Conservation (phyloP, 139 green algal species). For the Asterochloris erici region DNA sequence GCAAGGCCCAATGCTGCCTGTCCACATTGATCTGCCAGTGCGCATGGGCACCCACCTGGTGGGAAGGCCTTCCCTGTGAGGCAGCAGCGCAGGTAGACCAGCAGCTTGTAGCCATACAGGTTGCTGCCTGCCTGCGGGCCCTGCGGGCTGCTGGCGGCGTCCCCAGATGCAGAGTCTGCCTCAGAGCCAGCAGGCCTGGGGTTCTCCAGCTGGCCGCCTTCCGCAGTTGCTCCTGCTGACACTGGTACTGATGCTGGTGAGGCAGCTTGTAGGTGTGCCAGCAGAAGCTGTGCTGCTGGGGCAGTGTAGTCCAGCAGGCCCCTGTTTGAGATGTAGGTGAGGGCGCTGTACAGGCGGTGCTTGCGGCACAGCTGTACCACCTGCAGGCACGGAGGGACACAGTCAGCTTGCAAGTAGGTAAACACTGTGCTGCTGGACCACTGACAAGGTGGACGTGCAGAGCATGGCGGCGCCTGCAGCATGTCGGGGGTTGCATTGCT, state of each 20-base stretch:
- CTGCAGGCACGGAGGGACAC: constrained; percentile 23
- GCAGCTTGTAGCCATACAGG: constrained; percentile 52
- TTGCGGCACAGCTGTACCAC: constrained; percentile 71
- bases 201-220: not conserved
- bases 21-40: too few relatives aligned
- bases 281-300: constrained; percentile 73
- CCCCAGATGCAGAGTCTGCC: not conserved
- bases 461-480: too few relatives aligned
- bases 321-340: constrained; percentile 71
- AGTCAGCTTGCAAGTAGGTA: not conserved
- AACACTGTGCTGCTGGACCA: not conserved
- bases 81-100: constrained; percentile 65
- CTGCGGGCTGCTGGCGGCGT: not conserved
- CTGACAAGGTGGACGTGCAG: too few relatives aligned
- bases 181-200: not conserved
- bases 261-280: constrained; percentile 22
- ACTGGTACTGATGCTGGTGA: not conserved
- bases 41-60: constrained; percentile 18
- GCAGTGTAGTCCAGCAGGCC: constrained; percentile 74
- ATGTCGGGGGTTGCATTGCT: too few relatives aligned
- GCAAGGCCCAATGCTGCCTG: too few relatives aligned
- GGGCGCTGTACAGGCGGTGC: constrained; percentile 67
- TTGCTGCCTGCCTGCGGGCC: not conserved
- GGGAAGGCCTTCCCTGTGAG: constrained; percentile 40
- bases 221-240: not conserved